Evolutionary conservation across 306 rosid species (phyloP), one percentile per base, ranked within the genome.

Genomic region (Cicer yamashitae): DNA sequence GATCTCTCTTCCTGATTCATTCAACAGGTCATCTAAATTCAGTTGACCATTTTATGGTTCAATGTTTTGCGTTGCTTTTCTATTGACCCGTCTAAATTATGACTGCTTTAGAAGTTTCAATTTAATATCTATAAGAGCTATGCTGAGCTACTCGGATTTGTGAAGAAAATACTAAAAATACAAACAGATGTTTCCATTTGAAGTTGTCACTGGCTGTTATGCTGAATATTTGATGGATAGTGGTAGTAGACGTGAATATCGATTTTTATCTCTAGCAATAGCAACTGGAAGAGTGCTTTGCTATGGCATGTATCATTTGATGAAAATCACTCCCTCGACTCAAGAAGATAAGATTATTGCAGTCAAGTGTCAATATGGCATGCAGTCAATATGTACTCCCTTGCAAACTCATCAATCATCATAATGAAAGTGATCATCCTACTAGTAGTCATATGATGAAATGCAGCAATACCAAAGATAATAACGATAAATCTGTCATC

Each of bases 1-100:
- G 11, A 46, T n/a, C n/a, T 77, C 41, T 67, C 34, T 39, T 54
- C n/a, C 51, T 77, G 54, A 4, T 77, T 11, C 18, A 13, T 30
- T 37, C 48, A 30, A 53, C 47, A 14, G 38, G 11, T 41, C 25
- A 7, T 20, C 56, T 43, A 18, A 71, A 41, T 20, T 40, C 67
- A 22, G 37, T n/a, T 57, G 30, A 5, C 7, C 43, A 30, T 68
- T 25, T 25, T 43, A 34, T 47, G n/a, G 47, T 45, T 67, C 61
- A 12, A 54, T 57, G 25, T 22, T 61, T 60, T 53, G 66, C 20
- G 9, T 65, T 64, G 30, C 73, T 65, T 52, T 65, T 66, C 6
- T 5, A 1, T 52, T 54, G 15, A 1, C 13, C 37, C 38, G 5
- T 22, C 9, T 8, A 5, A 65, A 48, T 50, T 18, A 47, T 37